Evolutionary conservation across 129 eudicot species (phyloP).

Genomic region (Centrapalus pauciflorus): DNA sequence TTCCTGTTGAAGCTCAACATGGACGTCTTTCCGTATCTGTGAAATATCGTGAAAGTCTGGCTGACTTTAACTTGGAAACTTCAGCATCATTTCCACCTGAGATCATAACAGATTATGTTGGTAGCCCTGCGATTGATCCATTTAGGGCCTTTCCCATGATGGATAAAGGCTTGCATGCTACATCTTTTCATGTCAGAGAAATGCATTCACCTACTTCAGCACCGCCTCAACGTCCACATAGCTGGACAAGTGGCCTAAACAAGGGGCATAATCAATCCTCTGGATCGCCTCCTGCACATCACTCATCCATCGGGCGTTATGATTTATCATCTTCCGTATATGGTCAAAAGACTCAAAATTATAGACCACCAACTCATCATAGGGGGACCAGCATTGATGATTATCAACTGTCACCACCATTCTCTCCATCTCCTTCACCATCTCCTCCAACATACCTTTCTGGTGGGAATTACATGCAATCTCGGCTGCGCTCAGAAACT

Average conservation of each 20-base stretch:
- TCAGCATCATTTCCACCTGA: constrained; percentile 70
- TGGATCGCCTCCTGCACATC: constrained; percentile 48
- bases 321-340: constrained; percentile 49
- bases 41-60: constrained; percentile 59
- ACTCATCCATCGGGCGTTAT: constrained; percentile 34
- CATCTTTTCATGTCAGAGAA: constrained; percentile 48
- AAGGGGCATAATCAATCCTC: constrained; percentile 37
- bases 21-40: constrained; percentile 80
- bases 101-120: constrained; percentile 89
- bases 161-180: constrained; percentile 27
- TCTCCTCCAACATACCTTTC: constrained; percentile 71
- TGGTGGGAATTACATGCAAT: constrained; percentile 46
- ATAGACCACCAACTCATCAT: constrained; percentile 36
- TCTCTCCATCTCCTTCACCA: constrained; percentile 82
- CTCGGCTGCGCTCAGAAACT: constrained; percentile 68
- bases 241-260: constrained; percentile 81
- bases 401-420: constrained; percentile 86
- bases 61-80: constrained; percentile 70
- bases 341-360: constrained; percentile 42
- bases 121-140: constrained; percentile 97
- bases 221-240: constrained; percentile 74
- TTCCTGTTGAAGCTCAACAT: constrained; percentile 78
- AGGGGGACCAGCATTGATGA: constrained; percentile 42
- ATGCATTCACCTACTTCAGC: constrained; percentile 32
- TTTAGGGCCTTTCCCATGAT: constrained; percentile 67